Evolutionary conservation across 1,284 basidiomycete genomes (phyloP), one percentile per base, ranked within the genome.

Genomic region (Moniliophthora roreri): DNA sequence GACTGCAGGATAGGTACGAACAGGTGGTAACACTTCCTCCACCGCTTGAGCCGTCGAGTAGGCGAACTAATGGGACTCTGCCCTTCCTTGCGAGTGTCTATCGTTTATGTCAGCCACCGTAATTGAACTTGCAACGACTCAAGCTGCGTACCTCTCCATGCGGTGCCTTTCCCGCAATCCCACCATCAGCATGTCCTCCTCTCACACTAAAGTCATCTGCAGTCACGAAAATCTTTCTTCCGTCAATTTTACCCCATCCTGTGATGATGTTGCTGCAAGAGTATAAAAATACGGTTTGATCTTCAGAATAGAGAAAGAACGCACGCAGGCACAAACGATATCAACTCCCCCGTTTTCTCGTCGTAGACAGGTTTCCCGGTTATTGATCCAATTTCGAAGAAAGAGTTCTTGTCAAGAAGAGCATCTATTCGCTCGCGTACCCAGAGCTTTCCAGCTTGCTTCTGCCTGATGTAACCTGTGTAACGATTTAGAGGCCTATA

Each of bases 161-260:
- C 0, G 68, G 66, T 1, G 72, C 72, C 52, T 75, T 76, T 45
- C 66, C 67, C 28, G 64, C 62, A 49, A 76, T 73, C 2, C 73
- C 73, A 42, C 74, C 74, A 57, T 76, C 73, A 13, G 74, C 74
- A 63, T 76, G 74, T 7, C 74, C 74, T 10, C 74, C 74, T 50
- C 74, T 64, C 5, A 76, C 73, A 59, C 73, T 74, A 56, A 76
- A 76, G 54, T 76, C 74, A 34, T 76, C 73, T 3, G 74, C 73
- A 1, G 71, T 71, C 8, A 76, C 60, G 54, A 74, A 74, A 0
- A 76, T 71, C 47, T 67, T 72, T 15, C 66, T 66, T 1, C 62
- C 64, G 36, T 67, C 47, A 24, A 75, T 53, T 44, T 58, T 65
- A 9, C 73, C 74, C 62, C 69, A 75, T 1, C 73, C 73, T 18